Percentiles rank a stretch among this genome's conserved stretches.
These are phyloP conservation scores for Botryotinia convoluta DNA, from an alignment of 2,329 filamentous ascomycete genomes.

Conservation along the genomic window DNA sequence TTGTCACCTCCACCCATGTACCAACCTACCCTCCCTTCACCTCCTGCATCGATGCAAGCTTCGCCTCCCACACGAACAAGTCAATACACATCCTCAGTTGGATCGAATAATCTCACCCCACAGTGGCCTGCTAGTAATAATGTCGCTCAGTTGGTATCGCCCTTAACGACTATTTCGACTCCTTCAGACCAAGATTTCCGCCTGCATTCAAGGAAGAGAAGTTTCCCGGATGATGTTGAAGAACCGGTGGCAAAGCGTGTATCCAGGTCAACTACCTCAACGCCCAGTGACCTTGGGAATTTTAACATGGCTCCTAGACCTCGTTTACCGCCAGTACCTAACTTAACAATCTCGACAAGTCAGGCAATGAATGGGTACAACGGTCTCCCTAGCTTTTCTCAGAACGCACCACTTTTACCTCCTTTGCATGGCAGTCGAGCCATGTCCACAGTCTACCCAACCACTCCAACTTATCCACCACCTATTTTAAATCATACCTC, in stretches of 20 bases:
- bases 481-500: constrained; percentile 41
- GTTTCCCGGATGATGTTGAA: constrained; percentile 51
- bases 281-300: constrained; percentile 14
- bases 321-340: constrained; percentile 64
- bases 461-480: constrained; percentile 49
- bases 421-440: constrained; percentile 48
- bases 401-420: constrained; percentile 35
- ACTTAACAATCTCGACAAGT: constrained; percentile 52
- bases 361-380: constrained; percentile 32
- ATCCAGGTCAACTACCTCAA: constrained; percentile 29
- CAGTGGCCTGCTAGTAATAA: constrained; percentile 40
- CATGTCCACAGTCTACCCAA: constrained; percentile 73
- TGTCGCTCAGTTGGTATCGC: constrained; percentile 37
- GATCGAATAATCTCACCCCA: constrained; percentile 33
- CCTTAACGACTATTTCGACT: constrained; percentile 34
- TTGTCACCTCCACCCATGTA: constrained; percentile 36
- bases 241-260: constrained; percentile 55
- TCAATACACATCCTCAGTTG: constrained; percentile 39
- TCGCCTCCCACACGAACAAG: constrained; percentile 46
- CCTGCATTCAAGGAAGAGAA: constrained; percentile 52
- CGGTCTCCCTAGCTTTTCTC: constrained; percentile 26
- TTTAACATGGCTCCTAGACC: constrained; percentile 37
- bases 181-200: constrained; percentile 42
- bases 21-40: constrained; percentile 49
- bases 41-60: constrained; percentile 48